A percentile compares a stretch with the other conserved stretches of the same genome.
These are phyloP conservation scores for Globomyces pollinis-pini DNA, from an alignment of 192 early-diverging fungal genomes.

Conservation along the genomic window DNA sequence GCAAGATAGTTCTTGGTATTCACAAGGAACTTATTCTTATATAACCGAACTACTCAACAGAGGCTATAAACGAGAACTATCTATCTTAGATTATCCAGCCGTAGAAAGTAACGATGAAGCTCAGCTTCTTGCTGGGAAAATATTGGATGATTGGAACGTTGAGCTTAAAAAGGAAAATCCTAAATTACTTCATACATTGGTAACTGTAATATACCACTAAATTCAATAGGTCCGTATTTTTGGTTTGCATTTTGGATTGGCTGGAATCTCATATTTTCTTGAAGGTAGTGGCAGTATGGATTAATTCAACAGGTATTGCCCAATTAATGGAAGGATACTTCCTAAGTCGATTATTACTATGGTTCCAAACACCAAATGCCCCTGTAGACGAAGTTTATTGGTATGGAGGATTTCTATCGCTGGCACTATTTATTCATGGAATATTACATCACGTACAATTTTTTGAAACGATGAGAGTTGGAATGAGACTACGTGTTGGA, in stretches of 20 bases:
- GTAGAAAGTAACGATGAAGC: slow-evolving; percentile 30
- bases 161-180: not conserved
- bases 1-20: not conserved
- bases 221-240: no score
- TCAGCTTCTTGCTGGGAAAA: not conserved
- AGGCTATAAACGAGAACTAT: slow-evolving; percentile 21
- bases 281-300: no score
- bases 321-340: slow-evolving; percentile 22
- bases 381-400: not conserved
- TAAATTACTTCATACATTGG: not conserved
- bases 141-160: not conserved
- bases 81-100: slow-evolving; percentile 18
- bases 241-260: slow-evolving; percentile 9
- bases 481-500: slow-evolving; percentile 28
- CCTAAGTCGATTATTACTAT: not conserved
- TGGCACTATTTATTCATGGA: not conserved
- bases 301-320: no score
- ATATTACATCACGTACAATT: slow-evolving; percentile 14
- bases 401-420: not conserved
- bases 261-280: slow-evolving; percentile 23
- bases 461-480: slow-evolving; percentile 22
- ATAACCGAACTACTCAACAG: slow-evolving; percentile 29
- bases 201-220: no score
- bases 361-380: not conserved
- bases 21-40: not conserved